These are phyloP conservation scores for Oryza glumipatula DNA, from an alignment of 176 grass and related monocot genomes.

Conservation along the genomic window DNA sequence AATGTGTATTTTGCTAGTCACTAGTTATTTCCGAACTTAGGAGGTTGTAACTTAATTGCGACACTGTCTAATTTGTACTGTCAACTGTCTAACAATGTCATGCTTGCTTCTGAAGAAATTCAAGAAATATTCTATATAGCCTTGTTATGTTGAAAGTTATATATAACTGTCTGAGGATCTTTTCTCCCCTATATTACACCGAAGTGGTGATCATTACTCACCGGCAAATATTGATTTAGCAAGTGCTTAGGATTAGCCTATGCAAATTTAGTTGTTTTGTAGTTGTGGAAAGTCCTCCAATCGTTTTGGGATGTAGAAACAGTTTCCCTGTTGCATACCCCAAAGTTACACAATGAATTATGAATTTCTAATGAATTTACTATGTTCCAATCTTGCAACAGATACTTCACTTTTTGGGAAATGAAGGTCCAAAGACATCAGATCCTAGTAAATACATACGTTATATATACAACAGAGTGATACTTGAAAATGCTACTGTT, in stretches of 20 bases:
- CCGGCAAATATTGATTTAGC: neutral
- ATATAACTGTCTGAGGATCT: slow-evolving; percentile 7
- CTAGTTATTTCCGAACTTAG: neutral
- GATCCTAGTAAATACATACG: slow-evolving; percentile 99
- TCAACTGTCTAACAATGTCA: neutral
- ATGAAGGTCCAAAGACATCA: slow-evolving; percentile 95
- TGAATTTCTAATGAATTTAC: slow-evolving; percentile 32
- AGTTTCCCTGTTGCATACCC: neutral
- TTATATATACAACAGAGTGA: slow-evolving; percentile 96
- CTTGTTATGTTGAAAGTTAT: slow-evolving; percentile 18
- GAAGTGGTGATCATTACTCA: neutral
- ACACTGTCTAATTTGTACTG: slow-evolving; percentile 17
- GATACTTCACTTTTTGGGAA: slow-evolving; percentile 99
- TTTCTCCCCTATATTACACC: neutral
- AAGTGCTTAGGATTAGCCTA: neutral
- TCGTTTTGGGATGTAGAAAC: neutral
- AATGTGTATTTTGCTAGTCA: slow-evolving; percentile 17
- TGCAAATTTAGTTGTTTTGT: neutral
- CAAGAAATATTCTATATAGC: neutral
- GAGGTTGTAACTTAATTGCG: neutral
- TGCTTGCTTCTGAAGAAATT: neutral
- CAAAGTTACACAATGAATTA: slow-evolving; percentile 8
- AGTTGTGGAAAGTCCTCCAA: neutral
- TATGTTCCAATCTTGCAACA: slow-evolving; percentile 35
- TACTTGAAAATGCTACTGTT: slow-evolving; percentile 99